These are phyloP conservation scores for Annulohypoxylon nitens DNA, from an alignment of 495 filamentous ascomycete species.

Conservation along the genomic window DNA sequence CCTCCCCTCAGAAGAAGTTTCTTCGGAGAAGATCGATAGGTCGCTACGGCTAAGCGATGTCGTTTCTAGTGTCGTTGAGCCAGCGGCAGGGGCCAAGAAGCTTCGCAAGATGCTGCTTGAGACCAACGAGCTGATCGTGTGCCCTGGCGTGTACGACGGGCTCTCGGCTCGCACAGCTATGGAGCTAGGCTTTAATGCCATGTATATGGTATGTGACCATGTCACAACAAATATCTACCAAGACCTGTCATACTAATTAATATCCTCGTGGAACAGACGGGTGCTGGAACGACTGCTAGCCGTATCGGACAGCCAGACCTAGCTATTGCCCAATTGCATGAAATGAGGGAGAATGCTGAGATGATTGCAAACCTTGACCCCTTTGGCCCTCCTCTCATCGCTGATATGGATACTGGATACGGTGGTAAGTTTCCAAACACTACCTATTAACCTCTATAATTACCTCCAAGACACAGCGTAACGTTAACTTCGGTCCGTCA, in stretches of 20 bases:
- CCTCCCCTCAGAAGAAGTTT: neutral
- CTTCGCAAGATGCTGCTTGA: slow-evolving; percentile 60
- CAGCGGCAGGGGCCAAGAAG: slow-evolving; percentile 60
- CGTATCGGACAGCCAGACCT: slow-evolving; percentile 73
- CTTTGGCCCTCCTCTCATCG: slow-evolving; percentile 69
- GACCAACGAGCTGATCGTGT: slow-evolving; percentile 61
- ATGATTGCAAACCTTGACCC: slow-evolving; percentile 76
- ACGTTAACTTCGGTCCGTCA: slow-evolving; percentile 4
- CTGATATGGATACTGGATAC: slow-evolving; percentile 74
- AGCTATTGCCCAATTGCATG: slow-evolving; percentile 70
- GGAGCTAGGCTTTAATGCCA: slow-evolving; percentile 68
- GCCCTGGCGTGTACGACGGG: slow-evolving; percentile 78
- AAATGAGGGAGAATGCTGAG: slow-evolving; percentile 73
- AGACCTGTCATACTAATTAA: neutral
- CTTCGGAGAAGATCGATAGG: slow-evolving; percentile 5
- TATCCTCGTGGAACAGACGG: slow-evolving; percentile 61
- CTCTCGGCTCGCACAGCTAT: slow-evolving; percentile 75
- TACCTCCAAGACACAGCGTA: neutral
- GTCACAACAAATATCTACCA: neutral
- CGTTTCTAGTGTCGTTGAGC: slow-evolving; percentile 42
- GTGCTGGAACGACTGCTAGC: slow-evolving; percentile 74
- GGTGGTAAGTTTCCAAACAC: slow-evolving; percentile 56
- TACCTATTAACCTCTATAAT: neutral
- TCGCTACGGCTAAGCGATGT: slow-evolving; percentile 35
- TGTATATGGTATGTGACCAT: slow-evolving; percentile 72